These are phyloP conservation scores for Prunus mume DNA, from an alignment of 306 rosid species.

Conservation along the genomic window DNA sequence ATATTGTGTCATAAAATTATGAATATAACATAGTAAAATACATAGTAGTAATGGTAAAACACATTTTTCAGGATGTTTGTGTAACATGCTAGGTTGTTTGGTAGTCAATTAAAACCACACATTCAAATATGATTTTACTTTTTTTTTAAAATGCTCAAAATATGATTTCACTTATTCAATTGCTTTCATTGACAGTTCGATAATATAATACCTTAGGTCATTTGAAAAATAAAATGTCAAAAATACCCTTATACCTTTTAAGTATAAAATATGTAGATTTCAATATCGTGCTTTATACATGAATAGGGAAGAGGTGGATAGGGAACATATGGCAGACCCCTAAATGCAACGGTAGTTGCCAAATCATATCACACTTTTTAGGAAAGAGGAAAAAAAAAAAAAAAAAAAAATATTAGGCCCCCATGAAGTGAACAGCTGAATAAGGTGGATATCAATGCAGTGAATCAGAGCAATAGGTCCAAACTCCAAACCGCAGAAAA, in stretches of 20 bases:
- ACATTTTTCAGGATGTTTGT: no score
- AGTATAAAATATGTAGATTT: background rate
- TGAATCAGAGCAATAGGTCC: conserved; percentile 15
- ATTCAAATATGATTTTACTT: no score
- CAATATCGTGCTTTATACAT: background rate
- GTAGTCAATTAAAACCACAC: no score
- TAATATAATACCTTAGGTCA: background rate
- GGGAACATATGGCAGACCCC: background rate
- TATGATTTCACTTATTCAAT: no score
- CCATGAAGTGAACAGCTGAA: background rate
- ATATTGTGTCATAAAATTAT: no score
- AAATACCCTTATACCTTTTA: background rate
- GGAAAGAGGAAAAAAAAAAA: background rate
- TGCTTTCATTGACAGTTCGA: background rate
- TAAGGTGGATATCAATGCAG: conserved; percentile 13
- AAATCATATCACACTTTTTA: background rate
- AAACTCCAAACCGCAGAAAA: background rate
- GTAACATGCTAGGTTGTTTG: no score
- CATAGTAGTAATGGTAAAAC: no score
- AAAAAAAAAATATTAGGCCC: background rate
- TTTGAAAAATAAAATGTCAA: background rate
- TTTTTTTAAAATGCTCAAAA: no score
- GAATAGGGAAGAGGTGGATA: background rate
- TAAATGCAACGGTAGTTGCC: background rate
- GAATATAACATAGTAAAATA: no score